phyloP scores from a whole-genome alignment of 306 rosid species.

The Prunus mira region DNA sequence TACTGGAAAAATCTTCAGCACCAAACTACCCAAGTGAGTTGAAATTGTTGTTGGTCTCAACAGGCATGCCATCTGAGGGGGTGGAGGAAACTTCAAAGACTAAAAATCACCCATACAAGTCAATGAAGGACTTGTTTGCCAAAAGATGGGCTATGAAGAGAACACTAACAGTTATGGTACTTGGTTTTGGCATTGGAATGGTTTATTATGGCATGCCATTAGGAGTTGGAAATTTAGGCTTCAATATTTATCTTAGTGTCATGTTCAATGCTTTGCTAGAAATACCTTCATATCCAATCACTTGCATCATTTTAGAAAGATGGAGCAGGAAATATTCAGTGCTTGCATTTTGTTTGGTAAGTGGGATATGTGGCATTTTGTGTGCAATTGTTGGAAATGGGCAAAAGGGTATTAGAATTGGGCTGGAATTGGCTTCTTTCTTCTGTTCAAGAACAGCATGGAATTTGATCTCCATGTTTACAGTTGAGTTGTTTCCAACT shows the following conservation, averaged over 20 bases:
- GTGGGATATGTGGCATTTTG: constrained; percentile 13
- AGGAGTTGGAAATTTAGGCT: constrained; percentile 36
- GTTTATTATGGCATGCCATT: constrained; percentile 46
- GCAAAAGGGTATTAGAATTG: constrained; percentile 7
- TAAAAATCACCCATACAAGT: constrained; percentile 13
- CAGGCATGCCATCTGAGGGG: not conserved
- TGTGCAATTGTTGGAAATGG: constrained; percentile 12
- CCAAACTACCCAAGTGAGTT: not conserved
- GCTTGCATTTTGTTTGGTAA: constrained; percentile 1
- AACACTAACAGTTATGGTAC: constrained; percentile 5
- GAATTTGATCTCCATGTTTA: constrained; percentile 32
- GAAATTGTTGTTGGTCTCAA: not conserved
- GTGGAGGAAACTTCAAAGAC: not conserved
- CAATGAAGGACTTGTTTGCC: constrained; percentile 13
- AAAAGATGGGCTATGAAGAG: constrained; percentile 27
- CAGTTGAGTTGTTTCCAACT: constrained; percentile 44
- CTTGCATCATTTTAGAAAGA: constrained; percentile 12
- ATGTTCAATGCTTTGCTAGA: constrained; percentile 36
- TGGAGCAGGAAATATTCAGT: constrained; percentile 16
- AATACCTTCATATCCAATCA: constrained; percentile 31
- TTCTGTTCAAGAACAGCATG: constrained; percentile 27
- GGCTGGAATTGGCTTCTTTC: constrained; percentile 29
- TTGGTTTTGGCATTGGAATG: constrained; percentile 32
- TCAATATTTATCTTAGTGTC: constrained; percentile 33
- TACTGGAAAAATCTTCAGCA: not conserved